Evolutionary conservation across 2,329 filamentous ascomycete species (phyloP), one percentile per base, ranked within the genome.

Genomic region (Phialophora tarda): DNA sequence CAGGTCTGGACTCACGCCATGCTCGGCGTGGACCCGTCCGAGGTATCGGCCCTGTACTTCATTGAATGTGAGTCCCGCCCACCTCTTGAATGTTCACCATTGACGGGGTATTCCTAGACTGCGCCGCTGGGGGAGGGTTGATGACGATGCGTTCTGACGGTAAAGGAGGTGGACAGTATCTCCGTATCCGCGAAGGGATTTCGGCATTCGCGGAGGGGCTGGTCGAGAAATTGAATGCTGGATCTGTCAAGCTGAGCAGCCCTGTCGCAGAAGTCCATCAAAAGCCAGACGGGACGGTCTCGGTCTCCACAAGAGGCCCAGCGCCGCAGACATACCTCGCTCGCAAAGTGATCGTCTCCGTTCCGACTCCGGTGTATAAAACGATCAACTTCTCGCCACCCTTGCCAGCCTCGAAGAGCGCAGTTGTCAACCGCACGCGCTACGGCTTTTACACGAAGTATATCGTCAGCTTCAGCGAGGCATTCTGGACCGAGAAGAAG

Each of bases 381-480:
- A 77, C 74, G 6, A 82, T 88, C 34, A 62, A 50, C 0, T 87
- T 87, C 73, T 59, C 73, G 0, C 85, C 86, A 0, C 63, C 76
- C 0, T 77, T 88, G 0, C 82, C 82, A 0, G 34, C 69, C 0
- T 66, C 71, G 1, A 85, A 84, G 69, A 71, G 73, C n/a, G 72
- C 75, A 0, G 73, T 80, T 51, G 69, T 75, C 12, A 70, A 78
- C 2, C 75, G 78, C 0, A 77, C 77, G 5, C 73, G 69, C 0
- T 79, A 82, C 47, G 83, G 84, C 2, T 81, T 82, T 66, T 84
- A 85, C 69, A 81, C 79, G 58, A 87, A 87, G 72, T 80, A 79
- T 5, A 83, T 86, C 60, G 71, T 82, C 32, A 71, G 74, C 5
- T 84, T 80, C 71, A 70, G 71, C 14, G 63, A 72, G 3, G 78